These are phyloP conservation scores for Backusella liffmaniae DNA, from an alignment of 192 early-diverging fungal species.

Conservation along the genomic window DNA sequence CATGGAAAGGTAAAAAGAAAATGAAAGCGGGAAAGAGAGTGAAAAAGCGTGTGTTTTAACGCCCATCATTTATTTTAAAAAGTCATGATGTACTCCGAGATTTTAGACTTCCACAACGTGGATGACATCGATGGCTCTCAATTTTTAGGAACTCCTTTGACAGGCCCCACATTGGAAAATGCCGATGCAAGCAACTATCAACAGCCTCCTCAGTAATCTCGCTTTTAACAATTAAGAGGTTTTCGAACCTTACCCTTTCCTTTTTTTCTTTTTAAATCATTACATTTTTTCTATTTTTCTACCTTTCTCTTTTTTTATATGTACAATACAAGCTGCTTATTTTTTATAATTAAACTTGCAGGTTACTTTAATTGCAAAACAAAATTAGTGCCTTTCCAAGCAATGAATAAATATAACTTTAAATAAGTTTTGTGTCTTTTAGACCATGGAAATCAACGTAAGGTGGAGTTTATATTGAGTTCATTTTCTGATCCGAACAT, in stretches of 20 bases:
- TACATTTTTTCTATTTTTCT: background rate
- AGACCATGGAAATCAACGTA: background rate
- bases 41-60: background rate
- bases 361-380: background rate
- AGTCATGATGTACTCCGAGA: conserved; percentile 87
- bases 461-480: background rate
- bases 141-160: conserved; percentile 38
- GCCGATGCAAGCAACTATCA: background rate
- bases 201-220: background rate
- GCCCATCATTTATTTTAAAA: background rate
- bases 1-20: conserved; percentile 63
- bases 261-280: background rate
- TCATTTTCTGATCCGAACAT: background rate
- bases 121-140: conserved; percentile 45
- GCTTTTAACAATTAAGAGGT: background rate
- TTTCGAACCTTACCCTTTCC: background rate
- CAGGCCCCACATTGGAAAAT: conserved; percentile 28
- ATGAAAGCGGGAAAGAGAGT: background rate
- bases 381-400: background rate
- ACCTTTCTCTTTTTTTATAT: background rate
- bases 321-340: background rate
- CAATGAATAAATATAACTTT: background rate
- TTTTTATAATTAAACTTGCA: background rate
- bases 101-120: conserved; percentile 69
- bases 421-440: background rate